Evolutionary conservation across 345 rosid genomes (phyloP), one percentile per base, ranked within the genome.

Genomic region (Camelina sativa): DNA sequence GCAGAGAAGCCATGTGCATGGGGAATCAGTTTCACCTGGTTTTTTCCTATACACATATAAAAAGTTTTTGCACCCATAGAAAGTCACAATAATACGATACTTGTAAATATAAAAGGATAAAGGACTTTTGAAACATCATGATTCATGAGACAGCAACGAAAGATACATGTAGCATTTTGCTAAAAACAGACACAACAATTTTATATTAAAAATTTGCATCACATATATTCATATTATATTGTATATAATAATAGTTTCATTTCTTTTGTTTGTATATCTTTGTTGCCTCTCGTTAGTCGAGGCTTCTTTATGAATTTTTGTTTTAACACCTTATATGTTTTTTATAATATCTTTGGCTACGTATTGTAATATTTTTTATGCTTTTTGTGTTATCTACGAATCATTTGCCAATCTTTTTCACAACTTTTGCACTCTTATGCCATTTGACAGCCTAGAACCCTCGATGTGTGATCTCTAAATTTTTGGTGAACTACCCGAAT

Each of bases 1-100:
- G 75, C 66, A 76, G 47, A 69, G 71, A 62, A 69, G 60, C 71
- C 80, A 76, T 76, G 80, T 76, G 80, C 76, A 70, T 70, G 25
- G 80, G 75, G 76, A 76, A 76, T 56, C 60, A 76, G 11, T 67
- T 76, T 76, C 71, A 47, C 46, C 71, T 76, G 71, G 43, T 47
- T 56, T 71, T 70, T 70, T 64, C 50, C 28, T 44, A 55, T 22
- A 55, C 19, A 48, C 59, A 76, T 43, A 62, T 7, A 48, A 47
- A 46, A 75, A 1, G 50, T 20, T 32, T 53, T 23, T 32, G 13
- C 62, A 52, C 30, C 38, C 57, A 35, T 25, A 76, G 22, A 69
- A 76, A 62, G 64, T 69, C 35, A 63, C 4, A 25, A 38, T 22
- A 43, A 62, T 53, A 69, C 53, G 41, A 40, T n/a, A 34, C 37